Evolutionary conservation across 2,329 filamentous ascomycete species (phyloP), one percentile per base, ranked within the genome.

Genomic region (Neofusicoccum laricinum): DNA sequence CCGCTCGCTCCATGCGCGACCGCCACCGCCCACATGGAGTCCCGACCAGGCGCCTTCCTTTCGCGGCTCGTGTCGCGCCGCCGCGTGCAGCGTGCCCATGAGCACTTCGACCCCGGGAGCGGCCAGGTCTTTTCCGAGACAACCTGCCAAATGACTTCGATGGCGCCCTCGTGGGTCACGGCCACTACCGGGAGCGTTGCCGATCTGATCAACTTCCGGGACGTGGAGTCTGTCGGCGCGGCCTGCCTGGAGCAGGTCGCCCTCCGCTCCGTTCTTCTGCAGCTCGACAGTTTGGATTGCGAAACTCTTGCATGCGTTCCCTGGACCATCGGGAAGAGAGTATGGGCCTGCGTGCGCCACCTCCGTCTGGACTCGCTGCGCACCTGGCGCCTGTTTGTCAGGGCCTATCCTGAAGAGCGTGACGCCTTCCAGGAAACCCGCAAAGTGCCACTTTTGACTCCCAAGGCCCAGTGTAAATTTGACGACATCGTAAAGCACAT

Each of bases 41-140:
- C 7, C 19, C 55, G 40, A 19, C 55, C 40, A n/a, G 25, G n/a
- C 3, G 40, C 40, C 4, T 59, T 59, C 15, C n/a, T 59, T 10
- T 46, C 19, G 30, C 40, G 55, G 19, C 30, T 59, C 40, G 46
- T 59, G 5, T 59, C 55, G 14, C 41, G 40, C 40, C 55, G 55
- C 11, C 40, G 40, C n/a, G 55, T 59, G 12, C 40, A 45, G n/a
- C 55, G 25, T 21, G 55, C 55, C 2, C 55, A 15, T 36, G 55
- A 46, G 15, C 5, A 40, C 45, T 61, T 30, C 14, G 45, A 48
- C 21, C 45, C 43, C 10, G 43, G 21, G 2, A 61, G 34, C 19
- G 58, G 58, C 10, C 58, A 61, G 45, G 58, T 61, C 17, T 61
- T 61, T 15, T 40, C 58, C 32, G 58, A 61, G 58, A 40, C 58